Evolutionary conservation across 306 rosid genomes (phyloP), one percentile per base, ranked within the genome.

Genomic region (Oemleria cerasiformis): DNA sequence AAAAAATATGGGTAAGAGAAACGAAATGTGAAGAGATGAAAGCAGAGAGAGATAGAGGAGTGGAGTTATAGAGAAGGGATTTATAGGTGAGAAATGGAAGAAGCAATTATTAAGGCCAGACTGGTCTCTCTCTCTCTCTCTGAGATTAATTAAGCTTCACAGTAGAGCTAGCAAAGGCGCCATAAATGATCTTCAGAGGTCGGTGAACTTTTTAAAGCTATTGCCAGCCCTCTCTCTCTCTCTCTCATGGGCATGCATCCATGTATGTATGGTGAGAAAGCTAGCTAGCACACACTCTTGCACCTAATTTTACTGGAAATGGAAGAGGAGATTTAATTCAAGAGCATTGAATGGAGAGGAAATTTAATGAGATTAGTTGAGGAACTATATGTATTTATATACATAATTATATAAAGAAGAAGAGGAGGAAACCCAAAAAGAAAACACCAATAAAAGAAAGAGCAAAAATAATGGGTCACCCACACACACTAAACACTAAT

Each of bases 331-430:
- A 68, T 78, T 83, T 68, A 78, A 81, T 78, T 78, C 48, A 68
- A 53, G 36, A 41, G 88, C 81, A 79, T 72, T 83, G 34, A 86
- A 77, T 83, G 86, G 21, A 71, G 78, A 40, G 78, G 54, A 49
- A 73, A 51, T 73, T 93, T 78, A 93, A 90, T 93, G 91, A 78
- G 83, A 85, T 92, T 91, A 63, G 97, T 87, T 93, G 97, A 88
- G 96, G 83, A 87, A 80, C 87, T 73, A n/a, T 25, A 44, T 8
- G 44, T 38, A 60, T 43, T 30, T 30, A 30, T 30, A 30, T n/a
- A 49, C 56, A 69, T 73, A 80, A 75, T 51, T 10, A 40, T 73
- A 14, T 4, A 41, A 55, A 25, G 30, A 14, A 56, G 39, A 30
- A 7, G 20, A 39, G 7, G 48, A 8, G 21, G 10, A 34, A 40